These are phyloP conservation scores for Eucalyptus sideroxylon DNA, from an alignment of 345 rosid species.

Conservation along the genomic window DNA sequence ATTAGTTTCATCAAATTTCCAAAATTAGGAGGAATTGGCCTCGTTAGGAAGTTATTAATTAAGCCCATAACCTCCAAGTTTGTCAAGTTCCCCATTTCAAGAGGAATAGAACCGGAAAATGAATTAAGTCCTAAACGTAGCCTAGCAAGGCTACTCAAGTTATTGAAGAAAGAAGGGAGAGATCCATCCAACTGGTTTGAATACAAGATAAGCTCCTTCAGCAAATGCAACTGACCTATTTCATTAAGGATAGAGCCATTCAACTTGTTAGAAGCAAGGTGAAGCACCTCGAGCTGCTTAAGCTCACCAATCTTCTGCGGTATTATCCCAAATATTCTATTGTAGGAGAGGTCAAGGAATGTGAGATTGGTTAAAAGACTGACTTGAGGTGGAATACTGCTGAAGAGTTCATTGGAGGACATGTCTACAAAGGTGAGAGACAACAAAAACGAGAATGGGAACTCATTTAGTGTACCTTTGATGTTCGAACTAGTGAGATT, in stretches of 20 bases:
- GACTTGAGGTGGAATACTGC: conserved; percentile 1
- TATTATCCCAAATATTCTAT: background rate
- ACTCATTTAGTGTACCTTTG: conserved; percentile 2
- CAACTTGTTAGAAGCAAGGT: background rate
- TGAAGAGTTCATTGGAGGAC: background rate
- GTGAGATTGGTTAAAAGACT: background rate
- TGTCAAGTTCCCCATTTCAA: conserved; percentile 8
- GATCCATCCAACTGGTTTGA: conserved; percentile 10
- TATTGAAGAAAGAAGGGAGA: conserved; percentile 6
- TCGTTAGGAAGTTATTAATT: background rate
- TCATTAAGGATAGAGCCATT: conserved; percentile 9
- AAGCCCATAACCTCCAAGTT: background rate
- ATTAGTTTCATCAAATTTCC: background rate
- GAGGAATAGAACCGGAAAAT: conserved; percentile 7
- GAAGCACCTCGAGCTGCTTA: background rate
- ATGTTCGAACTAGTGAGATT: background rate
- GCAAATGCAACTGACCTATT: conserved; percentile 1
- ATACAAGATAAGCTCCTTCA: background rate
- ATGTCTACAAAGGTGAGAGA: conserved; percentile 5
- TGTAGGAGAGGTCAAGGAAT: background rate
- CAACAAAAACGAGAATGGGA: conserved; percentile 8
- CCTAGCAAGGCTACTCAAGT: background rate
- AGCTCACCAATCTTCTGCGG: conserved; percentile 5
- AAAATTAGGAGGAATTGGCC: conserved; percentile 7
- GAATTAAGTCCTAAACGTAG: background rate